Percentiles rank a stretch among this genome's conserved stretches.
These are phyloP conservation scores for Misopates orontium DNA, from an alignment of 257 asterid species.

Conservation along the genomic window DNA sequence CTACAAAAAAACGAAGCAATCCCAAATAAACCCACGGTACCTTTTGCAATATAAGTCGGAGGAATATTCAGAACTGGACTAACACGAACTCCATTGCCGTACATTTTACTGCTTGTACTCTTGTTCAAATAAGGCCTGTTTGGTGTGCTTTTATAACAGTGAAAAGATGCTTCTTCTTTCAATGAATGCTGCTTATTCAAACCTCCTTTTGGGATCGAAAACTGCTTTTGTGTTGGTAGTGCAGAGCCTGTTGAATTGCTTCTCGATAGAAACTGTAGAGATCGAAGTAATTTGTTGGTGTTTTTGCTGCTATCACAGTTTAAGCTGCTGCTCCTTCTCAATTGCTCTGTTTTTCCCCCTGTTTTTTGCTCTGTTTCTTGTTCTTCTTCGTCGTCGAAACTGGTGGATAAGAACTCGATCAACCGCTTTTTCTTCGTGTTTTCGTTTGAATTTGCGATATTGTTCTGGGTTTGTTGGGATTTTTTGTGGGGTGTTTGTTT, in stretches of 20 bases:
- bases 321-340: slow-evolving; percentile 68
- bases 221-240: slow-evolving; percentile 52
- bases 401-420: slow-evolving; percentile 55
- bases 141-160: slow-evolving; percentile 27
- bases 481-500: slow-evolving; percentile 4
- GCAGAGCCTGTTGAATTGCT: slow-evolving; percentile 89
- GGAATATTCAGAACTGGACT: slow-evolving; percentile 71
- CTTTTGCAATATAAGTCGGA: slow-evolving; percentile 57
- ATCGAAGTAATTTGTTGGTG: slow-evolving; percentile 43
- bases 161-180: slow-evolving; percentile 39
- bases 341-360: slow-evolving; percentile 54
- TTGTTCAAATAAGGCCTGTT: slow-evolving; percentile 50
- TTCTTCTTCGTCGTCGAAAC: slow-evolving; percentile 39
- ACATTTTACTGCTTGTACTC: slow-evolving; percentile 44
- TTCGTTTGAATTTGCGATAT: neutral
- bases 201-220: slow-evolving; percentile 26
- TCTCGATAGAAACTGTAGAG: slow-evolving; percentile 56
- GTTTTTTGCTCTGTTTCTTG: slow-evolving; percentile 23
- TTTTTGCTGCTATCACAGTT: slow-evolving; percentile 35
- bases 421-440: slow-evolving; percentile 50
- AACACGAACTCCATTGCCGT: slow-evolving; percentile 55
- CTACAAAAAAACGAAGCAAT: slow-evolving; percentile 60
- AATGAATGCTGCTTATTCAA: slow-evolving; percentile 50
- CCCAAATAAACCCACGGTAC: slow-evolving; percentile 57
- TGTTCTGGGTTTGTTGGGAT: too few species aligned